Evolutionary conservation across 1,284 basidiomycete species (phyloP).

Genomic region (Sphagnurus paluster): DNA sequence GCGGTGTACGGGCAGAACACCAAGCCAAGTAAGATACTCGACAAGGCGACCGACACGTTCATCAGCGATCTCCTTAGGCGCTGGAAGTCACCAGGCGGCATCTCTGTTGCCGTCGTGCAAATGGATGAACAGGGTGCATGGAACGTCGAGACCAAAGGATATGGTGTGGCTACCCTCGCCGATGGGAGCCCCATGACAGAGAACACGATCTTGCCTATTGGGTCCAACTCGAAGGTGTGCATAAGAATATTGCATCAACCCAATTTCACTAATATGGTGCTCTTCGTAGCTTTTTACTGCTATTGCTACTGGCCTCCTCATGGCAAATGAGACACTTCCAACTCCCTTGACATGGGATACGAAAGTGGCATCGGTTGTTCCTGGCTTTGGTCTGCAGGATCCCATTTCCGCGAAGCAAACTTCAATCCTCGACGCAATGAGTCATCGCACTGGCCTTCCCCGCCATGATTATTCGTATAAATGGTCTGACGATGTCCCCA

Average conservation of each 20-base stretch:
- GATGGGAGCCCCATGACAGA: constrained; percentile 18
- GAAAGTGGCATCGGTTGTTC: constrained; percentile 24
- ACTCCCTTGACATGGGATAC: constrained; percentile 25
- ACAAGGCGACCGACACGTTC: constrained; percentile 16
- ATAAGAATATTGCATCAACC: neutral
- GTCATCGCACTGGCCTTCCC: constrained; percentile 23
- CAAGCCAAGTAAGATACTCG: too few relatives aligned
- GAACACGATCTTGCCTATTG: constrained; percentile 20
- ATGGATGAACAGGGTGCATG: constrained; percentile 15
- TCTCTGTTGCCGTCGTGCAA: constrained; percentile 21
- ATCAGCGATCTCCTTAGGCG: constrained; percentile 17
- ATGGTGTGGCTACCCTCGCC: constrained; percentile 13
- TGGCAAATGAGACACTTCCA: too few relatives aligned
- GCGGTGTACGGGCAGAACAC: too few relatives aligned
- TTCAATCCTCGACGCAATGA: constrained; percentile 11
- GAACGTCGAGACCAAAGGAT: constrained; percentile 22
- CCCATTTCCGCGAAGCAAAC: constrained; percentile 4
- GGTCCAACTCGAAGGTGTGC: constrained; percentile 22
- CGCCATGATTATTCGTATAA: constrained; percentile 24
- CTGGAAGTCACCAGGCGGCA: constrained; percentile 23
- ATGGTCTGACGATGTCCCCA: constrained; percentile 17
- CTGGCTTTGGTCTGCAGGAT: constrained; percentile 20
- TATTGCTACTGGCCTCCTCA: constrained; percentile 15
- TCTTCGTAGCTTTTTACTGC: constrained; percentile 20
- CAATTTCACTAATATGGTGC: constrained; percentile 2